Evolutionary conservation across 2,329 filamentous ascomycete species (phyloP), one percentile per base, ranked within the genome.

Genomic region (Fusarium transvaalense): DNA sequence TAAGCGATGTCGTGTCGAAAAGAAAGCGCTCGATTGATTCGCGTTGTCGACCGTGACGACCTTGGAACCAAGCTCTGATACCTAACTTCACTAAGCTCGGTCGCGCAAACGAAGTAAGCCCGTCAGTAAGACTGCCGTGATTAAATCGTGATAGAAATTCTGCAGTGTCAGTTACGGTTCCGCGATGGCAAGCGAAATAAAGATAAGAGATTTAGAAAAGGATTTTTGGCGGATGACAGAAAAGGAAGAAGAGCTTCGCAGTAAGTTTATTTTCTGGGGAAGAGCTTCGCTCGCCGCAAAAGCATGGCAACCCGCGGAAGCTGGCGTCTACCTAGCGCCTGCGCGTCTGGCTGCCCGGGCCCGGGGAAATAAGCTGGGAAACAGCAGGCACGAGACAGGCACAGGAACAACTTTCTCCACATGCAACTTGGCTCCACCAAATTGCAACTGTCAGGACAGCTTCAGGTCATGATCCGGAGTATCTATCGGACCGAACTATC

Each of bases 271-370:
- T 57, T 63, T 62, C 53, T 57, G 65, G 64, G 68, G 50, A 62
- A 53, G 69, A 72, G 70, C 69, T 72, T 72, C 69, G 57, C 39
- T 10, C 29, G 10, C 66, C 56, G 64, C 62, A 71, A 68, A 66
- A 65, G 66, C 60, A 32, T 48, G 55, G 53, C 60, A 53, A 46
- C 48, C 31, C 57, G 51, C 61, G 66, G 65, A 48, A 63, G 56
- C 59, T 68, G 65, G 65, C 60, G 65, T 68, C 62, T 55, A 63
- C 52, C 64, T 68, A 68, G 65, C 50, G 66, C 32, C 66, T 69
- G 45, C 66, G 66, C 66, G 66, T 68, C 57, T 69, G 65, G 27
- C 43, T 32, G 37, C 19, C 38, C 21, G 58, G 60, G 21, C 53
- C 60, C 42, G 43, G 61, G 64, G 64, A 25, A 25, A 25, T 25